A percentile compares a stretch with the other conserved stretches of the same genome.
phyloP scores from a whole-genome alignment of 2,329 filamentous ascomycete genomes.

The Penicillium verrucosum region DNA sequence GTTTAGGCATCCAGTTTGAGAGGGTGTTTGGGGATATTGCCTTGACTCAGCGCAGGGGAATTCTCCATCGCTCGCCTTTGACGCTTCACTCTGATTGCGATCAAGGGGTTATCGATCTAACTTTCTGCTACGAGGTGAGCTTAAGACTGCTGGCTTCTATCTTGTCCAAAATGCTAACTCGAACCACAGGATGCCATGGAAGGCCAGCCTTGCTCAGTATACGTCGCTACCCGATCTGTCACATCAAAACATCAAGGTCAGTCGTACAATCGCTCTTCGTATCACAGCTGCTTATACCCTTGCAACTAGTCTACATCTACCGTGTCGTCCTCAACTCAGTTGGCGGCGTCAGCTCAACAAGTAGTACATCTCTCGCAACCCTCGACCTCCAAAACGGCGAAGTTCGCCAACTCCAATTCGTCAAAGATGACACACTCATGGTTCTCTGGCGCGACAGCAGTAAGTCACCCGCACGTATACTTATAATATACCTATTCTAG shows the following conservation, averaged over 20 bases:
- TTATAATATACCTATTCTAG: not conserved
- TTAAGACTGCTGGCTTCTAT: not conserved
- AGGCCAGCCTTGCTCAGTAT: slow-evolving; percentile 30
- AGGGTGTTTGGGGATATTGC: slow-evolving; percentile 65
- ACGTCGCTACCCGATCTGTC: slow-evolving; percentile 33
- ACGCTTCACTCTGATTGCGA: slow-evolving; percentile 44
- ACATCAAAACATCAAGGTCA: slow-evolving; percentile 35
- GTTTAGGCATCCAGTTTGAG: slow-evolving; percentile 58
- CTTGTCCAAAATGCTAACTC: slow-evolving; percentile 2
- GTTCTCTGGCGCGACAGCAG: slow-evolving; percentile 51
- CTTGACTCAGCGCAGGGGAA: slow-evolving; percentile 64
- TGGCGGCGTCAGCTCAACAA: slow-evolving; percentile 57
- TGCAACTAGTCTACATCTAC: slow-evolving; percentile 56
- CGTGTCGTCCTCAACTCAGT: slow-evolving; percentile 51
- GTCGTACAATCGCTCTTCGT: slow-evolving; percentile 3
- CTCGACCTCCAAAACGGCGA: slow-evolving; percentile 35
- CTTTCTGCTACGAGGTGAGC: slow-evolving; percentile 53
- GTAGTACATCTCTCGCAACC: slow-evolving; percentile 29
- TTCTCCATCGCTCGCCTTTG: slow-evolving; percentile 61
- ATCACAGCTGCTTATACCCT: slow-evolving; percentile 7
- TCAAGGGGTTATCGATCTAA: slow-evolving; percentile 51
- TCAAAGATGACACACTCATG: slow-evolving; percentile 60
- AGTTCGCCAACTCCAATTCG: slow-evolving; percentile 63
- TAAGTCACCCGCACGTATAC: slow-evolving; percentile 14
- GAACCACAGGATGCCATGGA: slow-evolving; percentile 23